Evolutionary conservation across 345 rosid genomes (phyloP).

Genomic region (Lumnitzera racemosa): DNA sequence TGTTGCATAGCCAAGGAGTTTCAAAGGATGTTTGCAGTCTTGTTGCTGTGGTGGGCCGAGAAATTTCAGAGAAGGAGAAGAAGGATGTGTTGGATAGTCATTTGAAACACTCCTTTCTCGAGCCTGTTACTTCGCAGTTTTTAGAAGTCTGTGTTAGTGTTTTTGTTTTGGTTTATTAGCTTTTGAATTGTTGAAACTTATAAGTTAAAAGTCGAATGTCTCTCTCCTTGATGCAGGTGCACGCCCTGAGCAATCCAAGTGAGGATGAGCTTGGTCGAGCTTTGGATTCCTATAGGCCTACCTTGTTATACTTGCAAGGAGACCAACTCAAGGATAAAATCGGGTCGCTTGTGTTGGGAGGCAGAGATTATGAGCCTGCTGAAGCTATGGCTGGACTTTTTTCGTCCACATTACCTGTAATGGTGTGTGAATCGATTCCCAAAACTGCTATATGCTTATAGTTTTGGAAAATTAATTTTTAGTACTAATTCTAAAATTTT

Average conservation of each 20-base stretch:
- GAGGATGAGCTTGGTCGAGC: slow-evolving; percentile 25
- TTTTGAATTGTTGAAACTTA: background rate
- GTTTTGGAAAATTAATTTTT: background rate
- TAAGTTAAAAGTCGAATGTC: background rate
- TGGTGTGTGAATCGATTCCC: background rate
- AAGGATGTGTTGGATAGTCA: slow-evolving; percentile 11
- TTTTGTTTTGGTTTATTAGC: background rate
- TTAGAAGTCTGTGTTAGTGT: slow-evolving; percentile 18
- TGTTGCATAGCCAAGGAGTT: slow-evolving; percentile 4
- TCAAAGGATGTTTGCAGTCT: slow-evolving; percentile 20
- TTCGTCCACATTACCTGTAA: slow-evolving; percentile 11
- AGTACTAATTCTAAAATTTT: background rate
- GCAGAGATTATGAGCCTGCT: slow-evolving; percentile 15
- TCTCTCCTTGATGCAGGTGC: slow-evolving; percentile 25
- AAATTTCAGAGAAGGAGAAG: slow-evolving; percentile 17
- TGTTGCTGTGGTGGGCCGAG: slow-evolving; percentile 25
- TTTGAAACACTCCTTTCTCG: slow-evolving; percentile 24
- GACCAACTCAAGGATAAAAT: slow-evolving; percentile 26
- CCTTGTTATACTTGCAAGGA: slow-evolving; percentile 39
- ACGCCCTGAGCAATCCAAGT: slow-evolving; percentile 28
- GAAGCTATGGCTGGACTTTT: slow-evolving; percentile 28
- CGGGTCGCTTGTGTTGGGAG: slow-evolving; percentile 24
- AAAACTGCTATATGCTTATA: background rate
- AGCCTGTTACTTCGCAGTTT: slow-evolving; percentile 28
- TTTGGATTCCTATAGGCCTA: slow-evolving; percentile 26